Evolutionary conservation across 345 rosid species (phyloP).

Genomic region (Raphanus sativus): DNA sequence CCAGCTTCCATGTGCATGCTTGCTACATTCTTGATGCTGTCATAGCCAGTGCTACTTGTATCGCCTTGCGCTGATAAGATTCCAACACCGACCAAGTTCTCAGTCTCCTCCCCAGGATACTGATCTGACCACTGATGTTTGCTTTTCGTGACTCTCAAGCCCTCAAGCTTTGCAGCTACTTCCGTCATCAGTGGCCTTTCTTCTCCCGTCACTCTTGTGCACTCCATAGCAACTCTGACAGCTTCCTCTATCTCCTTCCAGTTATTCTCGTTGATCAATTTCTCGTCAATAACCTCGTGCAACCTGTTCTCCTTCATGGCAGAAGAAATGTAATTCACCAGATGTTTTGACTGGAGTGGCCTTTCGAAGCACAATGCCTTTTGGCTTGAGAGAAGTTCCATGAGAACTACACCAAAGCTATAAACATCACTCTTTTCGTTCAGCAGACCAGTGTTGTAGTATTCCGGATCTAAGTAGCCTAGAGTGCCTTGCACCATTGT

Average conservation of each 20-base stretch:
- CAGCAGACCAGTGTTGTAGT: neutral
- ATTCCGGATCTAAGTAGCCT: slow-evolving; percentile 25
- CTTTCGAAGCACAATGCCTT: neutral
- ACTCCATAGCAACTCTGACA: neutral
- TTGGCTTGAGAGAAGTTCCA: neutral
- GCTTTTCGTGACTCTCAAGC: neutral
- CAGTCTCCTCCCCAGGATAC: neutral
- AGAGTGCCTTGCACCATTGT: slow-evolving; percentile 49
- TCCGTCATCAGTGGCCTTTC: neutral
- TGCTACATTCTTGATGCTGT: slow-evolving; percentile 6
- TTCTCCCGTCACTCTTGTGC: neutral
- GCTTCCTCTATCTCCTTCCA: neutral
- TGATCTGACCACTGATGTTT: neutral
- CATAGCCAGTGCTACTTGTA: slow-evolving; percentile 3
- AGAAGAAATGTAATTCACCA: neutral
- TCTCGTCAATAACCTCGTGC: neutral
- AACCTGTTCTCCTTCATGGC: neutral
- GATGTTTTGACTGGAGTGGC: neutral
- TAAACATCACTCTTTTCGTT: neutral
- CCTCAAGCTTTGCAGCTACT: neutral
- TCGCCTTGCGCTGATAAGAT: neutral
- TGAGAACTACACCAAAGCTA: neutral
- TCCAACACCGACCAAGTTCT: neutral
- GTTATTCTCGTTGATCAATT: neutral
- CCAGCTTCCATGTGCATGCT: neutral